Conservation (phyloP, 805 yeast genomes). For the Cyberlindnera sargentensis region DNA sequence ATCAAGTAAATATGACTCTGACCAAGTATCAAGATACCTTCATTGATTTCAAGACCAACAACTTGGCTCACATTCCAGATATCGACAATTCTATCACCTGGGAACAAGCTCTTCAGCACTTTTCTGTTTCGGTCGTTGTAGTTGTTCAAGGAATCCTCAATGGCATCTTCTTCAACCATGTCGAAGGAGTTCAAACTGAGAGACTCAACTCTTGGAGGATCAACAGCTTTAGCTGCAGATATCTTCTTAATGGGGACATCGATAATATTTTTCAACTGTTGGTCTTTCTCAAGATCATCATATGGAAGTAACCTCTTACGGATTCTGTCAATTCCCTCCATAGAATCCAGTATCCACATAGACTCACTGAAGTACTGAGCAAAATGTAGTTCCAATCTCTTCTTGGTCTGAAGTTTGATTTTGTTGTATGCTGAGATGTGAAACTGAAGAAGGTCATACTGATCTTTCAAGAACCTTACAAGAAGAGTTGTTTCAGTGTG, state of each 20-base stretch:
- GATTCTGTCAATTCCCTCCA: conserved; percentile 66
- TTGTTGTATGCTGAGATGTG: conserved; percentile 41
- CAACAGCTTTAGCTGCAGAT: conserved; percentile 3
- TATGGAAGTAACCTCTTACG: conserved; percentile 54
- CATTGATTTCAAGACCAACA: conserved; percentile 68
- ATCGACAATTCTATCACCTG: conserved; percentile 64
- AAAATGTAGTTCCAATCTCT: conserved; percentile 25
- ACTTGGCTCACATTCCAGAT: conserved; percentile 73
- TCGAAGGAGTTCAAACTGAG: conserved; percentile 33
- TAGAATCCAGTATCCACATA: conserved; percentile 51
- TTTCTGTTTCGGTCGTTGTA: conserved; percentile 69
- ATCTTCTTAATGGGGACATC: conserved; percentile 31
- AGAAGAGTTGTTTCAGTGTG: conserved; percentile 41
- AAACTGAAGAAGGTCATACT: conserved; percentile 49
- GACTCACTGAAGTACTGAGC: conserved; percentile 16
- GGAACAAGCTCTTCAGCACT: conserved; percentile 58
- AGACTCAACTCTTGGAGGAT: conserved; percentile 15
- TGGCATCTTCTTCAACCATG: conserved; percentile 34
- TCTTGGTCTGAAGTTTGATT: conserved; percentile 35
- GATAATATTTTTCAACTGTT: conserved; percentile 34
- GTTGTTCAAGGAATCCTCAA: conserved; percentile 24
- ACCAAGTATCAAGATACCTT: conserved; percentile 70
- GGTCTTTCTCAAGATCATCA: conserved; percentile 39
- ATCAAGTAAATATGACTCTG: conserved; percentile 56
- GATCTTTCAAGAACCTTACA: conserved; percentile 56